phyloP scores from a whole-genome alignment of 2,329 filamentous ascomycete genomes.

The Arthroderma sp. region DNA sequence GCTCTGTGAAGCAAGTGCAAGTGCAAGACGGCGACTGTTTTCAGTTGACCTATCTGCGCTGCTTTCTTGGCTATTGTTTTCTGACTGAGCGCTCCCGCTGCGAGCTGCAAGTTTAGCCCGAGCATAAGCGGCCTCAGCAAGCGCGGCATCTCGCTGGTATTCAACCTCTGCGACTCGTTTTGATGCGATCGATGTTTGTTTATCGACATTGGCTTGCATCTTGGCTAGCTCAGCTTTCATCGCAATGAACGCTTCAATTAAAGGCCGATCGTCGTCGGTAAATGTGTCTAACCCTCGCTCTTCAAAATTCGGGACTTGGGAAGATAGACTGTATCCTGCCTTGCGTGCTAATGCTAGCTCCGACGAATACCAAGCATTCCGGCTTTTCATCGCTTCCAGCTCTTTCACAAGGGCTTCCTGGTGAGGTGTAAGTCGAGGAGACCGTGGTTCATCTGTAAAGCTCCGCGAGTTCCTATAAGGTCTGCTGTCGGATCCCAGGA shows the following conservation, averaged over 20 bases:
- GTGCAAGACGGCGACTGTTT: slow-evolving; percentile 69
- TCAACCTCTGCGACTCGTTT: slow-evolving; percentile 88
- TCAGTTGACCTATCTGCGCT: slow-evolving; percentile 56
- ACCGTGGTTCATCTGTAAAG: slow-evolving; percentile 31
- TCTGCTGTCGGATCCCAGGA: slow-evolving; percentile 30
- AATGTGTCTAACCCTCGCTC: slow-evolving; percentile 65
- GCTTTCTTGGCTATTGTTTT: slow-evolving; percentile 42
- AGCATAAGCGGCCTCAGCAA: slow-evolving; percentile 87
- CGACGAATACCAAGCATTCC: slow-evolving; percentile 94
- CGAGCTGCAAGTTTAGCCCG: slow-evolving; percentile 81
- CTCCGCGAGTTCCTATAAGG: slow-evolving; percentile 28
- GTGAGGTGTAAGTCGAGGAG: slow-evolving; percentile 32
- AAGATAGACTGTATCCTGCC: slow-evolving; percentile 60
- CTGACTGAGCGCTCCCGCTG: slow-evolving; percentile 40
- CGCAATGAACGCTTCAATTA: slow-evolving; percentile 80
- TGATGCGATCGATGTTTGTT: slow-evolving; percentile 72
- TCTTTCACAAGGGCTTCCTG: slow-evolving; percentile 65
- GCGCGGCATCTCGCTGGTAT: slow-evolving; percentile 84
- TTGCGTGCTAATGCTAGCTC: slow-evolving; percentile 86
- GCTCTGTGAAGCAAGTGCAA: slow-evolving; percentile 62
- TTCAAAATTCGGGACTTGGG: slow-evolving; percentile 48
- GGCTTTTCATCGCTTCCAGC: slow-evolving; percentile 67
- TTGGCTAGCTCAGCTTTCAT: slow-evolving; percentile 84
- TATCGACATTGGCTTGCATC: slow-evolving; percentile 79
- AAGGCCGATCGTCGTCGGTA: slow-evolving; percentile 77